Evolutionary conservation across 768 basidiomycete genomes (phyloP).

Genomic region (Daedaleopsis sinensis): DNA sequence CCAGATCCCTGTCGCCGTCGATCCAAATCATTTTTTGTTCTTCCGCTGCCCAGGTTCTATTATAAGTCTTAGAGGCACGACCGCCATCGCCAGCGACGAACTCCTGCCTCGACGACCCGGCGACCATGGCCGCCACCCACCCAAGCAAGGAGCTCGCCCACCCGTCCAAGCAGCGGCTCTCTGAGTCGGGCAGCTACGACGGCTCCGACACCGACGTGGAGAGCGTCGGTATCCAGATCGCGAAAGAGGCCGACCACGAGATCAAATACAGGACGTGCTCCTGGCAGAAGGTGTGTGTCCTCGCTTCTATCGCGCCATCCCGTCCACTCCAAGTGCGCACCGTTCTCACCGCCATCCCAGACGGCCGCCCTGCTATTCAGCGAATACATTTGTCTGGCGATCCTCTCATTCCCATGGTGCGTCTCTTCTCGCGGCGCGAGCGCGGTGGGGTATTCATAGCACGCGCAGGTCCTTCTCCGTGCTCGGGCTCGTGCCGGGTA

Average conservation of each 20-base stretch:
- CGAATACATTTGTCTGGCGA: conserved; percentile 49
- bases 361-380: conserved; percentile 48
- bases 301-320: background rate
- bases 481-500: conserved; percentile 46
- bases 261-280: conserved; percentile 47
- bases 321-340: no score
- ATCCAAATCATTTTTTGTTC: background rate
- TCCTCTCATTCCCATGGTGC: conserved; percentile 29
- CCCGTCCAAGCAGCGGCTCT: background rate
- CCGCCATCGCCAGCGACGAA: no score
- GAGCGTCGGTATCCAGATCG: conserved; percentile 4
- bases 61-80: no score
- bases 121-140: background rate
- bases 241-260: conserved; percentile 32
- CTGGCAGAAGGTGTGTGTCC: conserved; percentile 50
- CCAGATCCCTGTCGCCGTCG: background rate
- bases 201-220: background rate
- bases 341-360: conserved; percentile 24
- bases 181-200: background rate
- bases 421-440: background rate
- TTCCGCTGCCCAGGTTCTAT: no score
- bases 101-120: no score
- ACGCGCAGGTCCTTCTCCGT: conserved; percentile 44
- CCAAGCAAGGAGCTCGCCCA: background rate
- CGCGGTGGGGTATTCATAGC: background rate